Conservation (phyloP, 352 stramenopile species). For the Globisporangium recalcitrans region DNA sequence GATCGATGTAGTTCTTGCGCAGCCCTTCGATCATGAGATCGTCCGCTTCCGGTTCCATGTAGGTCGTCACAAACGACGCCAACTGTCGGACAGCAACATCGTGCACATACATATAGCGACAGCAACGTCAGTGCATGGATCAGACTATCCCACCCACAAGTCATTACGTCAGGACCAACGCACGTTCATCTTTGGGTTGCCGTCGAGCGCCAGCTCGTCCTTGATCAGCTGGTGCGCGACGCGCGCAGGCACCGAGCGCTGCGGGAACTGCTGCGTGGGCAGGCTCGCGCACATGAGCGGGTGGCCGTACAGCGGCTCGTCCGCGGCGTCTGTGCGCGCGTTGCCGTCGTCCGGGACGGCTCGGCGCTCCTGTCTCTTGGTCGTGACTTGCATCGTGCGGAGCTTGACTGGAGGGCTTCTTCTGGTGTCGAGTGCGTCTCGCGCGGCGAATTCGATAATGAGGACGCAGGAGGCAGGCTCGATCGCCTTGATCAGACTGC, state of each 20-base stretch:
- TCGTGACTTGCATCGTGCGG: constrained; percentile 34
- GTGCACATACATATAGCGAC: background rate
- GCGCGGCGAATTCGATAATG: constrained; percentile 13
- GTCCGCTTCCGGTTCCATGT: constrained; percentile 89
- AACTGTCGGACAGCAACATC: constrained; percentile 26
- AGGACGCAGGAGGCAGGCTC: background rate
- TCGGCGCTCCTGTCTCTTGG: constrained; percentile 17
- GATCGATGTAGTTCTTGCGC: constrained; percentile 91
- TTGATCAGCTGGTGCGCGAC: constrained; percentile 87
- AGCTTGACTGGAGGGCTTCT: background rate
- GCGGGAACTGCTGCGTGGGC: constrained; percentile 60
- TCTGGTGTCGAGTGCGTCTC: constrained; percentile 2
- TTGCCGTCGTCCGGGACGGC: constrained; percentile 23
- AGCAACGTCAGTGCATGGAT: background rate
- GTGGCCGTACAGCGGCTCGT: constrained; percentile 75
- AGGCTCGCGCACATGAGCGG: constrained; percentile 71
- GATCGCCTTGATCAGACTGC: background rate
- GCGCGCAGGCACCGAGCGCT: constrained; percentile 58
- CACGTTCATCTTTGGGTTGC: constrained; percentile 89
- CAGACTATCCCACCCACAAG: background rate
- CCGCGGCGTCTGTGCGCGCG: background rate
- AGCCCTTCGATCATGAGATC: constrained; percentile 87
- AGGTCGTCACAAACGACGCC: constrained; percentile 89
- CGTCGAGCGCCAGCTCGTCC: constrained; percentile 86
- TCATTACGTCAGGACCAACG: constrained; percentile 3